Evolutionary conservation across 805 yeast genomes (phyloP), one percentile per base, ranked within the genome.

Genomic region (Cyberlindnera veronae): DNA sequence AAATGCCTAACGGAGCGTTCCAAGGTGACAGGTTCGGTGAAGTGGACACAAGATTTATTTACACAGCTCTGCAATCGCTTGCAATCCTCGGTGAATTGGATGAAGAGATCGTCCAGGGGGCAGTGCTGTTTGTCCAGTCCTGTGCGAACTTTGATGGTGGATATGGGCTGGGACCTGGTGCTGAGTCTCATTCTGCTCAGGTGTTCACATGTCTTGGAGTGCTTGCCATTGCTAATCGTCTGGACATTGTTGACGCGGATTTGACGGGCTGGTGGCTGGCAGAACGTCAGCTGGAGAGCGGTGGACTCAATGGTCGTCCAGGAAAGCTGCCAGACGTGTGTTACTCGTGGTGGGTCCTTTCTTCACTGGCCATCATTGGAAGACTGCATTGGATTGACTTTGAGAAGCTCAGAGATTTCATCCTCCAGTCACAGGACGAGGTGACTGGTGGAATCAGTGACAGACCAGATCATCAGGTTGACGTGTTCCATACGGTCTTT

Each of bases 261-360:
- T 60, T 74, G 34, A 67, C 86, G 11, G 79, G 81, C 3, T 78
- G 84, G 77, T 93, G 99, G 98, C 68, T 93, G 15, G 74, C 91
- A 53, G 98, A 93, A 57, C 68, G 99, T 43, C 99, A 93, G 61
- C 74, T 87, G 8, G 67, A 66, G 14, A 73, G 73, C 21, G 99
- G 99, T 6, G 99, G 99, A 0, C 69, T 93, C 40, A 93, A 93
- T 57, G 99, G 99, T 1, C 74, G 99, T 36, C 96, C 98, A 0
- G 95, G 93, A 44, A 93, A 93, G 59, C 65, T 88, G 15, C 95
- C 98, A 0, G 99, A 93, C 62, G 96, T 87, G n/a, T 93, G 99
- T 59, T 93, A 93, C 60, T 81, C 93, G 52, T 93, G 97, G 96
- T 93, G 99, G 99, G 95, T 89, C 9, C 60, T 89, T 17, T 82